Conservation (phyloP, 179 eudicot species). For the Silene noctiflora region DNA sequence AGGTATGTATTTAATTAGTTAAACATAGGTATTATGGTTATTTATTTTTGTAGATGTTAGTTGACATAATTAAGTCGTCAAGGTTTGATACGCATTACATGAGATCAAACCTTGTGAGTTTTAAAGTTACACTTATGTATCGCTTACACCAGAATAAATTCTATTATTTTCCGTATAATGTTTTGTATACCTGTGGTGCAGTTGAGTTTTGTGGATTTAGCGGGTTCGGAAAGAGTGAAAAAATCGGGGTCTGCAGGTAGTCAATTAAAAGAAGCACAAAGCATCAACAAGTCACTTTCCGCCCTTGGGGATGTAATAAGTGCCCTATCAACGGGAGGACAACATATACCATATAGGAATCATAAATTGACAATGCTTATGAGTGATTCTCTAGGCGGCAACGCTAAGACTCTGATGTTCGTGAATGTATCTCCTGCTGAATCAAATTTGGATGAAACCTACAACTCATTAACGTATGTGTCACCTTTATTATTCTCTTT, state of each 20-base stretch:
- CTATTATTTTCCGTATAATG: neutral
- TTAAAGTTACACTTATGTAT: neutral
- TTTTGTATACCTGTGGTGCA: slow-evolving; percentile 34
- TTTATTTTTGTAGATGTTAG: too few species aligned
- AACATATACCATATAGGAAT: slow-evolving; percentile 92
- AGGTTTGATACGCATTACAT: too few species aligned
- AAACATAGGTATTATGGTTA: neutral
- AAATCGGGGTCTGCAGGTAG: slow-evolving; percentile 75
- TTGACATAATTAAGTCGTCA: too few species aligned
- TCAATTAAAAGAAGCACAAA: slow-evolving; percentile 96
- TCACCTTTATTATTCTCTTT: neutral
- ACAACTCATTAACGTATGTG: slow-evolving; percentile 87
- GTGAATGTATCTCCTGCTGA: slow-evolving; percentile 94
- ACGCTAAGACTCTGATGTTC: slow-evolving; percentile 96
- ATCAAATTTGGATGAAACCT: slow-evolving; percentile 90
- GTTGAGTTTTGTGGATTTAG: slow-evolving; percentile 91
- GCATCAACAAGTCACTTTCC: slow-evolving; percentile 94
- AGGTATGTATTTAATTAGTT: slow-evolving; percentile 40
- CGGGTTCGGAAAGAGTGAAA: slow-evolving; percentile 90
- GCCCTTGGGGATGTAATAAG: slow-evolving; percentile 99
- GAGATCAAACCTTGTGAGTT: too few species aligned
- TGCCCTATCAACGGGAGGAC: slow-evolving; percentile 77
- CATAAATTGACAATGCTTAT: slow-evolving; percentile 97
- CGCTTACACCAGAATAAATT: neutral
- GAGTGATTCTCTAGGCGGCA: slow-evolving; percentile 99